These are phyloP conservation scores for Lepidium sativum DNA, from an alignment of 345 rosid genomes.

Conservation along the genomic window DNA sequence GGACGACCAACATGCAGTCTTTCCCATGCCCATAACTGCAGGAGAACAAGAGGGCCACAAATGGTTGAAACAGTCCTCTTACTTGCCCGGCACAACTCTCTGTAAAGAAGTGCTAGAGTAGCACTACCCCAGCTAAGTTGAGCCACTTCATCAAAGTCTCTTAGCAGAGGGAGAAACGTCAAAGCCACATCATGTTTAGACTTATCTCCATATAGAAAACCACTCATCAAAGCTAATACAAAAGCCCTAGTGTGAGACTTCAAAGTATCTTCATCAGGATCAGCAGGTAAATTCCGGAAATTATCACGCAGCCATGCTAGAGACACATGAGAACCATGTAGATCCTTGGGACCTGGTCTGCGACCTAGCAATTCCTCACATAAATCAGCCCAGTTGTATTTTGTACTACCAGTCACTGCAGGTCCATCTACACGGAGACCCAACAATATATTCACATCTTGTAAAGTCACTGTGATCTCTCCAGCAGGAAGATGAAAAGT, in stretches of 20 bases:
- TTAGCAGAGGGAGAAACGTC: constrained; percentile 30
- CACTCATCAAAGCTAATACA: constrained; percentile 32
- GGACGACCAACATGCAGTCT: constrained; percentile 34
- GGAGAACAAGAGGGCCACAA: constrained; percentile 34
- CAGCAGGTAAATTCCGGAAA: constrained; percentile 24
- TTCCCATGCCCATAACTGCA: constrained; percentile 36
- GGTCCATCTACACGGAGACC: constrained; percentile 78
- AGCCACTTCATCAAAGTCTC: constrained; percentile 26
- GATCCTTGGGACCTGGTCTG: constrained; percentile 31
- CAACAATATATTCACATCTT: constrained; percentile 55
- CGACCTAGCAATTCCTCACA: constrained; percentile 28
- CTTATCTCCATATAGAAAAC: constrained; percentile 31
- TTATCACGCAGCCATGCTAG: constrained; percentile 30
- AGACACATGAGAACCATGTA: constrained; percentile 32
- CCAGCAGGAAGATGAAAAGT: constrained; percentile 69
- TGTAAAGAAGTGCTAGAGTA: constrained; percentile 29
- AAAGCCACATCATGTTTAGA: constrained; percentile 33
- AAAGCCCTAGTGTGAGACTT: constrained; percentile 29
- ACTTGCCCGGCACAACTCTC: constrained; percentile 34
- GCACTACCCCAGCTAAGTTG: constrained; percentile 34
- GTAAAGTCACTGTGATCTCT: constrained; percentile 56
- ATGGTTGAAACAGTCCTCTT: constrained; percentile 33
- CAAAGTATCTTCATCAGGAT: constrained; percentile 27
- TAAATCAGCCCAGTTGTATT: constrained; percentile 31
- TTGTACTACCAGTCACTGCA: constrained; percentile 45